Evolutionary conservation across 2,329 filamentous ascomycete genomes (phyloP), one percentile per base, ranked within the genome.

Genomic region (Hymenoscyphus occultus): DNA sequence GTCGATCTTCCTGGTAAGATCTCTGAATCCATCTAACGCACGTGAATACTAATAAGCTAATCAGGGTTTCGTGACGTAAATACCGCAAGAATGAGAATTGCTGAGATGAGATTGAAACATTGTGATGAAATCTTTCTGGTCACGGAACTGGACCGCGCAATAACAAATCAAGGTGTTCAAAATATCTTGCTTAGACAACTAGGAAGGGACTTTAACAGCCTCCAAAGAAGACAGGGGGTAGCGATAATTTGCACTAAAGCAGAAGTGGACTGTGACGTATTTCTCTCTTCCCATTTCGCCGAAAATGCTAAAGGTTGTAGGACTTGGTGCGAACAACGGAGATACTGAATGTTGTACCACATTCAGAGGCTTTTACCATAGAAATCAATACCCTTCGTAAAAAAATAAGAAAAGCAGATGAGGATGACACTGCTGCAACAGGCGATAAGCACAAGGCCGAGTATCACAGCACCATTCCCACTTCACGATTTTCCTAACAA

Each of bases 171-270:
- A 39, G 60, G 64, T 16, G 64, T 68, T 19, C 56, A 64, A 48
- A 58, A 62, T 13, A 22, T 59, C 13, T 45, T 67, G 31, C 31
- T 62, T 57, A 48, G 59, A 51, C 64, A 64, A 59, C 58, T 68
- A 28, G 66, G 66, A 13, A 62, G 35, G 54, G 64, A 62, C 9
- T 68, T 68, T 31, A 62, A 58, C 39, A 62, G 39, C 12, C 64
- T 68, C 9, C 66, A 54, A 48, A 59, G 62, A 58, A 64, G 59
- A 39, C 66, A 68, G 42, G 64, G 64, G 19, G 59, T 66, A 22
- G 40, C 61, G 7, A 66, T 68, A 22, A 62, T 68, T 56, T 68
- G 66, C 45, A 68, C 66, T 5, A 68, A 66, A 60, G 66, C 66
- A 13, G 66, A 68, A 61, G 64, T 68, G 40, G 54, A 58, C 45